These are phyloP conservation scores for Lentinula sp. DNA, from an alignment of 768 basidiomycete species.

Conservation along the genomic window DNA sequence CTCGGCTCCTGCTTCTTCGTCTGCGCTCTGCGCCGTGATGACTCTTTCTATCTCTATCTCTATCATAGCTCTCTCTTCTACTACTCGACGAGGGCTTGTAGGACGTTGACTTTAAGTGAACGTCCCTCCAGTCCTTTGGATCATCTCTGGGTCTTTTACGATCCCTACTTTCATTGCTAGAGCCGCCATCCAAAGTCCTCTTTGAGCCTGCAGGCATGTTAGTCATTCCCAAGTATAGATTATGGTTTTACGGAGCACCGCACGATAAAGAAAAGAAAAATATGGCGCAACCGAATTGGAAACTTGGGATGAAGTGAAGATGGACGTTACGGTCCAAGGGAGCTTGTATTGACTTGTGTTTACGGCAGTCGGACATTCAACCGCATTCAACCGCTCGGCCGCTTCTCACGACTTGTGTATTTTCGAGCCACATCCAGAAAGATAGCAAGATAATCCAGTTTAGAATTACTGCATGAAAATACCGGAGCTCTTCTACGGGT, in stretches of 20 bases:
- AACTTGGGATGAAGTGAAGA: background rate
- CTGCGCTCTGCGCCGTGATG: conserved; percentile 27
- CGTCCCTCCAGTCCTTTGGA: conserved; percentile 65
- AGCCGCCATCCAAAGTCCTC: conserved; percentile 62
- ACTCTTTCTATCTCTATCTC: conserved; percentile 23
- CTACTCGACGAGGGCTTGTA: conserved; percentile 20
- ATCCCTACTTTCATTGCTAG: conserved; percentile 19
- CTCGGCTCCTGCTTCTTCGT: conserved; percentile 15
- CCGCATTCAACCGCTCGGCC: background rate
- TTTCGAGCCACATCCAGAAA: background rate
- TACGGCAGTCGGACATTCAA: background rate
- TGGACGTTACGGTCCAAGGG: conserved; percentile 1
- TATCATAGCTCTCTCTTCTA: conserved; percentile 32
- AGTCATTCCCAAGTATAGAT: conserved; percentile 46
- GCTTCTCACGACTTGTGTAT: background rate
- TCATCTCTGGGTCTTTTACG: conserved; percentile 57
- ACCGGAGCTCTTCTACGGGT: too few species aligned
- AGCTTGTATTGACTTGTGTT: background rate
- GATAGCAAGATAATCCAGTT: too few species aligned
- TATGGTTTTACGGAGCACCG: conserved; percentile 8
- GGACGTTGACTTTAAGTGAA: conserved; percentile 43
- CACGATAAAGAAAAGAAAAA: conserved; percentile 5
- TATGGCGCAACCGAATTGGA: background rate
- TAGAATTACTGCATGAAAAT: too few species aligned
- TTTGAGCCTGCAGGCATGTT: conserved; percentile 80